Evolutionary conservation across 805 yeast genomes (phyloP).

Genomic region (Candida mattraensis): DNA sequence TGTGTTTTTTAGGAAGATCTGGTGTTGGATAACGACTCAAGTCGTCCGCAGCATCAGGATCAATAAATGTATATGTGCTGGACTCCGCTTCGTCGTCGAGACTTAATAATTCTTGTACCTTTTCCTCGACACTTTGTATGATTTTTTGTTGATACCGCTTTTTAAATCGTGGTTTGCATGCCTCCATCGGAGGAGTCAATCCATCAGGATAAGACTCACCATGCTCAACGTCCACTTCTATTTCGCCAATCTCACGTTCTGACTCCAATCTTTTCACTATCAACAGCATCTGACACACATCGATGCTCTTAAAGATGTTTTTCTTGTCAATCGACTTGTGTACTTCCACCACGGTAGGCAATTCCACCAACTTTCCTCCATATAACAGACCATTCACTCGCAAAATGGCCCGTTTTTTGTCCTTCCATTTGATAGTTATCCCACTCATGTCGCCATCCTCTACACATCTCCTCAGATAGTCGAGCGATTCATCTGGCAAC

Average conservation of each 20-base stretch:
- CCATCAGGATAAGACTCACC: constrained; percentile 67
- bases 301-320: constrained; percentile 83
- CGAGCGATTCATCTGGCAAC: constrained; percentile 65
- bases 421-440: constrained; percentile 78
- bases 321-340: constrained; percentile 88
- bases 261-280: constrained; percentile 55
- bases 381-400: constrained; percentile 67
- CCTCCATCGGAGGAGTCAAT: constrained; percentile 74
- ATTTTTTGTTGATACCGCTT: constrained; percentile 67
- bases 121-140: constrained; percentile 73
- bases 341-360: constrained; percentile 85
- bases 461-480: constrained; percentile 70
- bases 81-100: constrained; percentile 85
- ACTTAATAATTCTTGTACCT: constrained; percentile 72
- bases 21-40: constrained; percentile 35
- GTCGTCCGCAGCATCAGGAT: constrained; percentile 43
- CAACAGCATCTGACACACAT: constrained; percentile 79
- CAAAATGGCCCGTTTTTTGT: constrained; percentile 75
- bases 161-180: constrained; percentile 70
- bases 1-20: constrained; percentile 12
- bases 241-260: constrained; percentile 47
- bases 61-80: constrained; percentile 71
- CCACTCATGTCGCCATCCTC: constrained; percentile 74
- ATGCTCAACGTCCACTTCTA: constrained; percentile 41
- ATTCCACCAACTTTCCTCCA: constrained; percentile 82